These are phyloP conservation scores for Pistacia vera DNA, from an alignment of 345 rosid species.

Conservation along the genomic window DNA sequence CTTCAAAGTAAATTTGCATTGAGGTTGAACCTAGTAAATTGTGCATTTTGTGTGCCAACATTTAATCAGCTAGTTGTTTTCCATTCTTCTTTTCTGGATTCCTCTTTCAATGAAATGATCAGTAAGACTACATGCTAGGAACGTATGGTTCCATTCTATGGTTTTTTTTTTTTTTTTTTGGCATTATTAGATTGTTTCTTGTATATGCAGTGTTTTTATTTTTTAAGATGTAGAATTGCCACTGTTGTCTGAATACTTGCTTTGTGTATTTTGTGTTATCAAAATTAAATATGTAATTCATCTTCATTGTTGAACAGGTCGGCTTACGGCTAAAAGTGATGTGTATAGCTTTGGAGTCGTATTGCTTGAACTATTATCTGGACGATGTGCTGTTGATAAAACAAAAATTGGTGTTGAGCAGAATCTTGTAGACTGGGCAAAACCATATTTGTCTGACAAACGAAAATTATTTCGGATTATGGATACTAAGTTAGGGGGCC, in stretches of 20 bases:
- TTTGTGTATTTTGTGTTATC: not conserved
- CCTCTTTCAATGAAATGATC: not conserved
- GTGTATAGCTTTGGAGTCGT: conserved; percentile 98
- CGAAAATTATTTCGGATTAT: conserved; percentile 84
- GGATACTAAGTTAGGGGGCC: conserved; percentile 97
- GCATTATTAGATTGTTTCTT: not conserved
- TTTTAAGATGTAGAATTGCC: not conserved
- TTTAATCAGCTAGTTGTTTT: not conserved
- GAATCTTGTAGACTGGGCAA: conserved; percentile 94
- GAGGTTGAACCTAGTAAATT: conserved; percentile 3
- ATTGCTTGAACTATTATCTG: conserved; percentile 84
- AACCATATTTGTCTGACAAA: conserved; percentile 84
- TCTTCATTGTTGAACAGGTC: conserved; percentile 55
- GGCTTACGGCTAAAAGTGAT: conserved; percentile 91
- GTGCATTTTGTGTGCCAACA: not conserved
- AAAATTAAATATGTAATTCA: conserved; percentile 15
- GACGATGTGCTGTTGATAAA: conserved; percentile 89
- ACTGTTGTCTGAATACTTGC: not conserved
- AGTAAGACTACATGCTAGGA: not conserved
- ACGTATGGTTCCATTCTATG: not conserved
- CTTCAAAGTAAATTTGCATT: conserved; percentile 1
- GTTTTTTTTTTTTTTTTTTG: no score
- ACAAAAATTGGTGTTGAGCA: conserved; percentile 81
- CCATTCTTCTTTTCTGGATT: not conserved
- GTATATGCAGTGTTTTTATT: not conserved